These are phyloP conservation scores for Lecanicillium sp. DNA, from an alignment of 2,329 filamentous ascomycete genomes.

Conservation along the genomic window DNA sequence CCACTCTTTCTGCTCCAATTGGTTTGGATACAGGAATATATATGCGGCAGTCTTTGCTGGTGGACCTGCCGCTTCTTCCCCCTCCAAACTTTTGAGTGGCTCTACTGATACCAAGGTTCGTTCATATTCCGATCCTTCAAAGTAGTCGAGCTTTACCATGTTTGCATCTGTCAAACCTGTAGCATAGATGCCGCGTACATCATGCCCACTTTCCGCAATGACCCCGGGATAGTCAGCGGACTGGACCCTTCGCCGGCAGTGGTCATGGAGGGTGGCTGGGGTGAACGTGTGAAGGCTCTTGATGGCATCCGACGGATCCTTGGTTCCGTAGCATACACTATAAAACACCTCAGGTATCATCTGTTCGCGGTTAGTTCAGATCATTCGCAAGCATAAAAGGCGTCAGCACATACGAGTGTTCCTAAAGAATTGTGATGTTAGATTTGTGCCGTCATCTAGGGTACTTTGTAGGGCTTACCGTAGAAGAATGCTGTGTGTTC, in stretches of 20 bases:
- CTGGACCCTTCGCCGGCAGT: conserved; percentile 62
- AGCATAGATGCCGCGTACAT: conserved; percentile 68
- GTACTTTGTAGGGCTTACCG: conserved; percentile 27
- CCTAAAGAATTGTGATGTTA: conserved; percentile 15
- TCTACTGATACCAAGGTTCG: conserved; percentile 47
- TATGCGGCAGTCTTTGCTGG: conserved; percentile 54
- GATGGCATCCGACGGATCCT: conserved; percentile 37
- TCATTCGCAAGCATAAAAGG: not conserved
- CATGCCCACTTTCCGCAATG: conserved; percentile 42
- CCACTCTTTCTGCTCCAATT: conserved; percentile 71
- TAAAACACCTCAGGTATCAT: conserved; percentile 87
- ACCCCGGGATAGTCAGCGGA: conserved; percentile 76
- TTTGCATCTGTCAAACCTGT: conserved; percentile 72
- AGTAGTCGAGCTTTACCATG: conserved; percentile 65
- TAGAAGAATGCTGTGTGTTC: conserved; percentile 48
- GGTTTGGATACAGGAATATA: conserved; percentile 43
- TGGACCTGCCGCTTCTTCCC: conserved; percentile 29
- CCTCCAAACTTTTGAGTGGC: conserved; percentile 34
- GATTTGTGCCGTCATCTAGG: not conserved
- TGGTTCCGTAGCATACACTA: conserved; percentile 66
- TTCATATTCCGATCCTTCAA: conserved; percentile 71
- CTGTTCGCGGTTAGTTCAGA: conserved; percentile 16
- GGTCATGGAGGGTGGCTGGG: conserved; percentile 67
- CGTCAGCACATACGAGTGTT: conserved; percentile 22
- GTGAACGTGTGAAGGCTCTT: conserved; percentile 52